These are phyloP conservation scores for Hypsizygus ulmarius DNA, from an alignment of 1,284 basidiomycete genomes.

Conservation along the genomic window DNA sequence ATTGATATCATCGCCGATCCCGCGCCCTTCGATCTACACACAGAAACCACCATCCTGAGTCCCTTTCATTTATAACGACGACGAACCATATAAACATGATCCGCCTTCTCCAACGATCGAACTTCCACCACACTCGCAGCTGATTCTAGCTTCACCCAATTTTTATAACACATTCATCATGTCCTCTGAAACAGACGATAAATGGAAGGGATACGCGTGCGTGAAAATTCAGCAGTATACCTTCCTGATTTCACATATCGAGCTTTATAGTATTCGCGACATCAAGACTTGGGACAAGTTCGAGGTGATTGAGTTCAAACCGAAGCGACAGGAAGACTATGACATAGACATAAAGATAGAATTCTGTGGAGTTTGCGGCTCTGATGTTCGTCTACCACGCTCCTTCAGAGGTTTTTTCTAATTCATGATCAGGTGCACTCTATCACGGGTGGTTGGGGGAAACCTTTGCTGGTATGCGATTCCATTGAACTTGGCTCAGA, in stretches of 20 bases:
- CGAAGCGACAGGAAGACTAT: constrained; percentile 32
- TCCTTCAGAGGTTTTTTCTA: neutral
- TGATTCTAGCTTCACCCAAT: neutral
- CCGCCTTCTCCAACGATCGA: too few species aligned
- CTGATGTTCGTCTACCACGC: constrained; percentile 36
- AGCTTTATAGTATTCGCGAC: constrained; percentile 28
- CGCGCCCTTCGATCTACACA: too few species aligned
- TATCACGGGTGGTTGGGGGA: constrained; percentile 47
- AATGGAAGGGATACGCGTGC: constrained; percentile 23
- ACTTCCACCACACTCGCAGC: neutral
- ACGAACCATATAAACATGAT: too few species aligned
- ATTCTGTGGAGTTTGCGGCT: constrained; percentile 45
- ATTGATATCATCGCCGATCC: too few species aligned
- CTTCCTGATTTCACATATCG: neutral
- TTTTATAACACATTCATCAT: neutral
- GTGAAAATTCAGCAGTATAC: constrained; percentile 1
- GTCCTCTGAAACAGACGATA: neutral
- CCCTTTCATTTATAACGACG: too few species aligned
- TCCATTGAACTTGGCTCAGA: neutral
- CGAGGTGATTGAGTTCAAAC: constrained; percentile 38
- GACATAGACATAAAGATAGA: constrained; percentile 40
- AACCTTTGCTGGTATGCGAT: constrained; percentile 29
- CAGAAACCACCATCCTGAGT: too few species aligned
- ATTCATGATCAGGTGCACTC: constrained; percentile 38
- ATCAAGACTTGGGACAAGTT: constrained; percentile 41